phyloP scores from a whole-genome alignment of 2,329 filamentous ascomycete species.

The Graphium sp. region DNA sequence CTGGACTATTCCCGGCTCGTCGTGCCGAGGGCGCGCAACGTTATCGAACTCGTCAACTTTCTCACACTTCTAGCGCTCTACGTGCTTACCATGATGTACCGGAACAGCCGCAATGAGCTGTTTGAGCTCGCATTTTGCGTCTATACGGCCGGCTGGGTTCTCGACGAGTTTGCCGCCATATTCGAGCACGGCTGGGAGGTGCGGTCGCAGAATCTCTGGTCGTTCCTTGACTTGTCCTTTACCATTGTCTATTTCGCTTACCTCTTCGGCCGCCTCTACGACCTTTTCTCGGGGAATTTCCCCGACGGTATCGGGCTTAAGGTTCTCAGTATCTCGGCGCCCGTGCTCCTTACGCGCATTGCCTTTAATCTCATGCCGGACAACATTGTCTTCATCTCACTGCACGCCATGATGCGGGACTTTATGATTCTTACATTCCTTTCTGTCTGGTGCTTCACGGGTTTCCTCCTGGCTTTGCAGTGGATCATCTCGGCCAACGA shows the following conservation, averaged over 20 bases:
- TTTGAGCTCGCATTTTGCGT: conserved; percentile 48
- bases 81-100: conserved; percentile 52
- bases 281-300: no score
- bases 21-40: conserved; percentile 61
- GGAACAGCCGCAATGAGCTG: conserved; percentile 44
- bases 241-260: conserved; percentile 55
- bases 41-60: conserved; percentile 63
- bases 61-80: conserved; percentile 52
- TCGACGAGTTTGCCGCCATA: conserved; percentile 64
- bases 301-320: no score
- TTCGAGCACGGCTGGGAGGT: conserved; percentile 51
- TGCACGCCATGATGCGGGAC: conserved; percentile 73
- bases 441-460: conserved; percentile 69
- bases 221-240: conserved; percentile 69
- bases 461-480: conserved; percentile 62
- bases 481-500: conserved; percentile 58
- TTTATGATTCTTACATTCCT: conserved; percentile 64
- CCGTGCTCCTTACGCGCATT: conserved; percentile 59
- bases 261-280: no score
- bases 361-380: conserved; percentile 74
- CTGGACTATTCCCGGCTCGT: conserved; percentile 76
- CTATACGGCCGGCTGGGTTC: conserved; percentile 62
- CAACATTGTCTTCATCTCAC: conserved; percentile 67
- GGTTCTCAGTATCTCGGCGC: conserved; percentile 63
- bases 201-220: conserved; percentile 59